These are phyloP conservation scores for Psophocarpus tetragonolobus DNA, from an alignment of 306 rosid genomes.

Conservation along the genomic window DNA sequence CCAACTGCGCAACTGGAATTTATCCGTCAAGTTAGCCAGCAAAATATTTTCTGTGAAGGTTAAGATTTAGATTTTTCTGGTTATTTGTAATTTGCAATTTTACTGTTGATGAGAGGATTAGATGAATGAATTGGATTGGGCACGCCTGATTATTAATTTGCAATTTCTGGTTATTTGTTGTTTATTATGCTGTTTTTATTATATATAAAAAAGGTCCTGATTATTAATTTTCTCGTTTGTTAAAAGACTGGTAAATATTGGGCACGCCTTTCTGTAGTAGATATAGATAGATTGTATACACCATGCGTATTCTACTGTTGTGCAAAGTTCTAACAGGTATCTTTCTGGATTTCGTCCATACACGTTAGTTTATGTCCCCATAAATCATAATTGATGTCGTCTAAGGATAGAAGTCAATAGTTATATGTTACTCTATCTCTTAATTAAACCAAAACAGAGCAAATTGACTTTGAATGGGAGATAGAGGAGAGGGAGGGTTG, in stretches of 20 bases:
- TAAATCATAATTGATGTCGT: not conserved
- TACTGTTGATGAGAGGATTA: not conserved
- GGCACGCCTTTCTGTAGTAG: not conserved
- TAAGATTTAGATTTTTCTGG: constrained; percentile 11
- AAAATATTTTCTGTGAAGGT: not conserved
- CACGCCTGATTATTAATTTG: too few species aligned
- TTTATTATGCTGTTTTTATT: not conserved
- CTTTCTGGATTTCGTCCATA: constrained; percentile 16
- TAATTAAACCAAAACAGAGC: not conserved
- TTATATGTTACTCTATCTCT: not conserved
- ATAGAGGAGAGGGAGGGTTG: not conserved
- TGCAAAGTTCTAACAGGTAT: constrained; percentile 7
- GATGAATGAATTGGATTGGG: not conserved
- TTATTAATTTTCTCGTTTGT: not conserved
- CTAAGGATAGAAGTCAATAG: not conserved
- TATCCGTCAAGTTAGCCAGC: constrained; percentile 25
- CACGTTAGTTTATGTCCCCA: not conserved
- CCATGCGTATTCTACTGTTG: not conserved
- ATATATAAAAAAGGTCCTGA: not conserved
- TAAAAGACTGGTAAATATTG: not conserved
- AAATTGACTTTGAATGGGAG: not conserved
- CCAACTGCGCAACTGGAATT: constrained; percentile 31
- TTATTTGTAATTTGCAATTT: not conserved
- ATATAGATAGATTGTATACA: too few species aligned
- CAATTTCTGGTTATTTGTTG: too few species aligned